phyloP scores from a whole-genome alignment of 2,329 filamentous ascomycete species.

The Periconia sp. region DNA sequence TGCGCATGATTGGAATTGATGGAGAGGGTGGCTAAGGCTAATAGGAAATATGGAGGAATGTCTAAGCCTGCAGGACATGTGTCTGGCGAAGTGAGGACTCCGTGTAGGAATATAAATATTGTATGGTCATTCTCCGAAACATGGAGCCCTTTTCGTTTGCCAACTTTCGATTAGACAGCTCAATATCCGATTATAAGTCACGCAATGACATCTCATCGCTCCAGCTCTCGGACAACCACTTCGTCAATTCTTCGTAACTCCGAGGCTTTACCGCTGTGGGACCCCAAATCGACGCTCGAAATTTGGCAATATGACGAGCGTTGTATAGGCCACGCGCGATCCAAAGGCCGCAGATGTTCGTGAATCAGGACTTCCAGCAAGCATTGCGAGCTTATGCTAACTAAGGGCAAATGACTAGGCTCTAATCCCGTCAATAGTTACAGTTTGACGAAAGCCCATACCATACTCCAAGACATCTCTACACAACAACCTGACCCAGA shows the following conservation, averaged over 20 bases:
- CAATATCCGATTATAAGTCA: no score
- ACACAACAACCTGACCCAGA: conserved; percentile 8
- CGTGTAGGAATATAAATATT: no score
- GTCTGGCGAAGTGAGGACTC: no score
- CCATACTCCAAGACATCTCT: conserved; percentile 8
- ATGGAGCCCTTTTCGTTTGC: neutral
- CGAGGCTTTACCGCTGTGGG: neutral
- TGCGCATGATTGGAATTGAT: neutral
- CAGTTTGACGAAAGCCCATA: neutral
- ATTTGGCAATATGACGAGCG: neutral
- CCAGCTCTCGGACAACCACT: neutral
- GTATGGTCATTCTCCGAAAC: neutral
- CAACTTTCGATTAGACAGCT: no score
- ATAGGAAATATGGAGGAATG: neutral
- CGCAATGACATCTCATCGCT: neutral
- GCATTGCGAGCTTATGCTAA: no score
- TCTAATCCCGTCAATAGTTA: no score
- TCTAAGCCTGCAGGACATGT: neutral
- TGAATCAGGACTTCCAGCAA: neutral
- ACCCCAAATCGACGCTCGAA: neutral
- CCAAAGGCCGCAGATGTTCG: conserved; percentile 1
- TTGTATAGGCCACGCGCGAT: neutral
- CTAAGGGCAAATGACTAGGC: no score
- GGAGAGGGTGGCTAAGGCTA: neutral
- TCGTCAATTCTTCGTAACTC: neutral